A percentile compares a stretch with the other conserved stretches of the same genome.
These are phyloP conservation scores for Dendrobium chrysotoxum DNA, from an alignment of 106 monocot species.

Conservation along the genomic window DNA sequence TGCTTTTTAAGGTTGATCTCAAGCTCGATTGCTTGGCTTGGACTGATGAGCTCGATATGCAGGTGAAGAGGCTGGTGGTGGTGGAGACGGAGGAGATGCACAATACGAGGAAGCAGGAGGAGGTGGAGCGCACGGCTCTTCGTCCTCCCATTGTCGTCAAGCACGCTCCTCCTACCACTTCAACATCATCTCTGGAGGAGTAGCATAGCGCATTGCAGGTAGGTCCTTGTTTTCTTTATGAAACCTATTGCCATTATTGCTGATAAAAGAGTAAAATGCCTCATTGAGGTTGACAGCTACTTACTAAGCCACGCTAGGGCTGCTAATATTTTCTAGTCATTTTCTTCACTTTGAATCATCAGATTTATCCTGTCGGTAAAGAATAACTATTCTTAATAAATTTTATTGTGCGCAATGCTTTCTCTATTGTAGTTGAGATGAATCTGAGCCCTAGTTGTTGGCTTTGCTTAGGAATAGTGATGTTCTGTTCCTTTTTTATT, in stretches of 20 bases:
- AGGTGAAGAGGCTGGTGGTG: slow-evolving; percentile 94
- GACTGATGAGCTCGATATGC: not conserved
- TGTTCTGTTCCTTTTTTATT: not conserved
- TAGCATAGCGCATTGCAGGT: not conserved
- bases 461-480: not conserved
- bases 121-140: slow-evolving; percentile 44
- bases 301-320: not conserved
- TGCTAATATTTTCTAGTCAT: not conserved
- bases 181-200: not conserved
- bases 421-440: not conserved
- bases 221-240: not conserved
- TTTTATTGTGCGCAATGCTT: not conserved
- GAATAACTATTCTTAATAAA: not conserved
- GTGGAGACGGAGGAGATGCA: slow-evolving; percentile 96
- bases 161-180: slow-evolving; percentile 27
- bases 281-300: not conserved
- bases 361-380: not conserved
- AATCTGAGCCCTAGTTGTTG: not conserved
- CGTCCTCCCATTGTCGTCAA: slow-evolving; percentile 78
- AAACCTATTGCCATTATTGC: not conserved
- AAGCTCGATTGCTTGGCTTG: not conserved
- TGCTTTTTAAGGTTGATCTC: not conserved
- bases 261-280: not conserved
- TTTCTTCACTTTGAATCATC: not conserved
- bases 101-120: slow-evolving; percentile 64